Base-by-base conservation (phyloP, 805 yeast genomes). In the Starmerella scarabaei region DNA sequence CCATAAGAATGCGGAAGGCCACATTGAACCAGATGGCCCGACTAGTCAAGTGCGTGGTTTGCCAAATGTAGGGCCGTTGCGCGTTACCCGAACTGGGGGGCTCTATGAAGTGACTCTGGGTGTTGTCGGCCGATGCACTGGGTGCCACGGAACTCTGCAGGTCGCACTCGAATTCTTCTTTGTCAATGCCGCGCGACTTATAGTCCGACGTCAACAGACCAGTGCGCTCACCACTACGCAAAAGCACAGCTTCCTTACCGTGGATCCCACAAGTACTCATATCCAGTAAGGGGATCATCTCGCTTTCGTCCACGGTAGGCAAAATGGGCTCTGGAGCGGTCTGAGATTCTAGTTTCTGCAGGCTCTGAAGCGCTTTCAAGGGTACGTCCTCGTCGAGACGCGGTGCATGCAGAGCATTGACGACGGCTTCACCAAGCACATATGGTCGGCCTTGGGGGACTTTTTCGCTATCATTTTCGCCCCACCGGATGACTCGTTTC, bases 181-280 rank as follows among this genome's bases (percentile, higher is more conserved):
- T 45, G 45, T 82, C 93, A 30, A 81, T 70, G 16, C 73, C 64
- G 45, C 94, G 69, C 1, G 94, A 80, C 30, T 78, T 79, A 54
- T 85, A 86, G 34, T 39, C 40, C 7, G 17, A 20, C 2, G 40
- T 23, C 2, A 47, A 21, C 30, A 40, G 14, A 3, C 50, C 50
- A 31, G 40, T 33, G 21, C 30, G 42, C 33, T 47, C 50, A n/a
- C 45, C 45, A 3, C n/a, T 3, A 6, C 50, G 33, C n/a, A 14
- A 29, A 2, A 45, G 30, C 6, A 16, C 4, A 14, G 33, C 39
- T 3, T 5, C 9, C 18, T 12, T 18, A 1, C 33, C 38, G 15
- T 30, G 20, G 3, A 40, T 23, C 16, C 40, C 41, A 12, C 26
- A 24, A 3, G 49, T 37, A 17, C 33, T 49, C 26, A 73, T 53